Base-by-base conservation (phyloP, 495 filamentous ascomycete genomes). In the Trypethelium eluteriae region DNA sequence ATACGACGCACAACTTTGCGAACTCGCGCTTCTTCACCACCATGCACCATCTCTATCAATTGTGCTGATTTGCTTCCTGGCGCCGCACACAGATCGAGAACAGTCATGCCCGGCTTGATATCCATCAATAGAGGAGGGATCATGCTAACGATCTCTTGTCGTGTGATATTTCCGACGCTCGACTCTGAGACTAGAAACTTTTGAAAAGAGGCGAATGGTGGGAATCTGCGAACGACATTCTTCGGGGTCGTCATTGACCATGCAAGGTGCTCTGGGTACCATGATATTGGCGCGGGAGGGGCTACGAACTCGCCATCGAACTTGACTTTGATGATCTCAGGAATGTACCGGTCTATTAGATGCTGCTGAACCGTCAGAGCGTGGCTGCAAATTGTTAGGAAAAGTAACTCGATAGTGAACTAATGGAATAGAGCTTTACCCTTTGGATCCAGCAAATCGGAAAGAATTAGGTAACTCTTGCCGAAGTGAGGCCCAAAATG, bases 151-250 rank as follows among this genome's bases (percentile, higher is more conserved):
- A 93, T 86, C 79, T 98, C 94, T 77, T 98, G 94, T 71, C 94
- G 85, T 76, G 88, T 95, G 74, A 98, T 98, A 74, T 98, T 98
- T 73, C 94, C 94, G 63, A 96, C 90, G 57, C 89, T 91, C 11
- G 94, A 96, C 80, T 98, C 94, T 36, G 92, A 93, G 34, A 98
- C 94, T n/a, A 98, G 80, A 81, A 96, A 98, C 74, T 94, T 95
- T 77, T 98, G 94, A 77, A 98, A 98, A 16, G 88, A 88, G 57
- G 90, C 85, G 75, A 98, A 98, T 2, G 95, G 95, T 5, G 89
- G 84, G 75, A 94, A 95, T 68, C 90, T 90, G 64, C 95, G 87
- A 70, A 98, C 81, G 65, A 96, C 87, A 67, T 94, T 88, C 80
- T 98, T 98, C 18, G 94, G 91, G 6, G 92, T 96, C 32, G 91